Base-by-base conservation (phyloP, 169 alveolate species). In the Toxoplasma gondii region DNA sequence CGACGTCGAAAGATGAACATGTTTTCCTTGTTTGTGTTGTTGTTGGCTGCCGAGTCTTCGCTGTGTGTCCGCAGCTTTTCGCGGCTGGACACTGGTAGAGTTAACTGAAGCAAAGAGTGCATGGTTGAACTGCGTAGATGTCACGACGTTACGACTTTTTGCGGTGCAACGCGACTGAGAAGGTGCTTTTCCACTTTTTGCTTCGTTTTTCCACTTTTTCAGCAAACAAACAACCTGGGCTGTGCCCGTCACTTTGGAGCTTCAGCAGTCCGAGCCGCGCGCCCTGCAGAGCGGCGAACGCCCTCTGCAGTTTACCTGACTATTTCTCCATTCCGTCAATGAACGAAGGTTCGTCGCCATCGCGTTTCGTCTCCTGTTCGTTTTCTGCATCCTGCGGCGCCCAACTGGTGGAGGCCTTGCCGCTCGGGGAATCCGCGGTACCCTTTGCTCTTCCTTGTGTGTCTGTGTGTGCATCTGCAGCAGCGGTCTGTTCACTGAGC, bases 201-300 rank as follows among this genome's bases (percentile, higher is more conserved):
- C 22, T 49, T 45, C 24, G 16, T 31, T 7, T 80, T 17, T 80
- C 22, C 34, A 2, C 5, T 19, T 78, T 38, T 44, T 38, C 67
- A 82, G 90, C 90, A 22, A 82, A 82, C 41, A 44, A 24, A 38
- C 90, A 82, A 67, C 90, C 90, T 4, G 90, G 90, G 19, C 24
- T 82, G 67, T 82, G 90, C 36, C 90, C 90, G 64, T 82, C 90
- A 31, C 67, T 82, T 24, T 82, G 90, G 90, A 29, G 44, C 41
- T 44, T 43, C 67, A 22, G 44, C 41, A 49, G 12, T n/a, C 44
- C 31, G 4, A 39, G 36, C 19, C 90, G 67, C 41, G 69, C n/a
- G 24, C 90, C 53, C n/a, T 82, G 90, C 90, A 38, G 27, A 31
- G 53, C 64, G 64, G 90, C 90, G 27, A 2, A 27, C 90, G 12